Evolutionary conservation across 1,284 basidiomycete species (phyloP).

Genomic region (Cryptococcus sp.): DNA sequence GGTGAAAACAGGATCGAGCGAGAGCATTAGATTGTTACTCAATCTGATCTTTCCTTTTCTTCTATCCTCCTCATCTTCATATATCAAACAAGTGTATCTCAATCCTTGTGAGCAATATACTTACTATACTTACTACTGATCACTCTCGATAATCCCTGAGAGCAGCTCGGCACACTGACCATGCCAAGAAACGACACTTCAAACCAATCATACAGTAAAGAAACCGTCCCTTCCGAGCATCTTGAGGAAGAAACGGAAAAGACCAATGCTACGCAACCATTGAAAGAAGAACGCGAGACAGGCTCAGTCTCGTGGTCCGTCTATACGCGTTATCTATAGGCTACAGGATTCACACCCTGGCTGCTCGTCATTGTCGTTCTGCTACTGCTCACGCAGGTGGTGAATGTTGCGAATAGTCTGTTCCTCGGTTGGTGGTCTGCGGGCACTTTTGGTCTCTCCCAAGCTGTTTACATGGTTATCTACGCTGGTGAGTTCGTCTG

Average conservation of each 20-base stretch:
- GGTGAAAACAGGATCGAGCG: no score
- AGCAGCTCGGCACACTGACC: background rate
- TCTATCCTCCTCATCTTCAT: no score
- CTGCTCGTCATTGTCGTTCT: slow-evolving; percentile 12
- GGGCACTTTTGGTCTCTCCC: slow-evolving; percentile 26
- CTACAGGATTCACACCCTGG: slow-evolving; percentile 23
- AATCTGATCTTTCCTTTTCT: no score
- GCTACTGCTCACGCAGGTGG: slow-evolving; percentile 29
- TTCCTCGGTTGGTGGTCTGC: slow-evolving; percentile 44
- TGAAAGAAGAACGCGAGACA: slow-evolving; percentile 39
- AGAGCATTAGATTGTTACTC: no score
- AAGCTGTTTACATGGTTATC: slow-evolving; percentile 38
- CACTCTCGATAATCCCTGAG: no score
- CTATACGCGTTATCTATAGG: slow-evolving; percentile 26
- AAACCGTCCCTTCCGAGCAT: no score
- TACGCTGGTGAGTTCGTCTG: slow-evolving; percentile 26
- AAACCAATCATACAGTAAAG: no score
- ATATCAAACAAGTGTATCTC: no score
- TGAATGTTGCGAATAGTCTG: slow-evolving; percentile 33
- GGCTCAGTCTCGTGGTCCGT: slow-evolving; percentile 33
- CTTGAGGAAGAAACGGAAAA: no score
- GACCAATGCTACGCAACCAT: slow-evolving; percentile 36
- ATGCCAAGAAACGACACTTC: slow-evolving; percentile 22
- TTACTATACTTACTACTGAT: no score
- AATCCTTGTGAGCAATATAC: no score